Base-by-base conservation (phyloP, 2,329 filamentous ascomycete species). In the Ceratocystis alfenasii region DNA sequence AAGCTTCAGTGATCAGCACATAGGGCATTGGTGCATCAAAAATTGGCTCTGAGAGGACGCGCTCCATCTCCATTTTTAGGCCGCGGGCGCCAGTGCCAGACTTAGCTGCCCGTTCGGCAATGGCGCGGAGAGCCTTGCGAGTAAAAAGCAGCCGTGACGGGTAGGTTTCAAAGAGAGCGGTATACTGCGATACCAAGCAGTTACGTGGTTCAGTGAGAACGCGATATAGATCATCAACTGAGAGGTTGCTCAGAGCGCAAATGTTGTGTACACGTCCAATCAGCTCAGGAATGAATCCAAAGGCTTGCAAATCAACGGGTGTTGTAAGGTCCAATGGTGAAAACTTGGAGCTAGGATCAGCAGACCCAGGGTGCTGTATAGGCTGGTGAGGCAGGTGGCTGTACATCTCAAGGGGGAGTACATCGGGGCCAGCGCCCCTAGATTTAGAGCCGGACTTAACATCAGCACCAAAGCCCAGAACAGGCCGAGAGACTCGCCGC, bases 151-250 rank as follows among this genome's bases (percentile, higher is more conserved):
- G 79, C 61, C 89, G 87, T 65, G 88, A 90, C 0, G 94, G 87
- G 68, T 85, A 87, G 0, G 84, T 87, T 66, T 88, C 84, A 73
- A 97, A 96, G 1, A 96, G 83, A 2, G 91, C 87, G 20, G 87
- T 88, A 75, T 96, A 97, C 75, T 99, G 94, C 60, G 87, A 85
- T 2, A 96, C 81, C 0, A 99, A 81, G 64, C 87, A 90, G 76
- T 96, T 96, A 67, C 89, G 86, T 0, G 94, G 94, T 74, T 97
- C 93, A 0, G 90, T 96, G 48, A 99, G 81, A 68, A 99, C 94
- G 64, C 92, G 86, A 64, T 93, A 85, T 12, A 99, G 84, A 67
- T 87, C 83, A 28, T 79, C 73, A 15, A 81, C 77, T 1, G 83
- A 83, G 0, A 99, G 80, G 0, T 90, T 86, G 15, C 89, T 87